Evolutionary conservation across 768 basidiomycete genomes (phyloP).

Genomic region (Leucogyrophana mollusca): DNA sequence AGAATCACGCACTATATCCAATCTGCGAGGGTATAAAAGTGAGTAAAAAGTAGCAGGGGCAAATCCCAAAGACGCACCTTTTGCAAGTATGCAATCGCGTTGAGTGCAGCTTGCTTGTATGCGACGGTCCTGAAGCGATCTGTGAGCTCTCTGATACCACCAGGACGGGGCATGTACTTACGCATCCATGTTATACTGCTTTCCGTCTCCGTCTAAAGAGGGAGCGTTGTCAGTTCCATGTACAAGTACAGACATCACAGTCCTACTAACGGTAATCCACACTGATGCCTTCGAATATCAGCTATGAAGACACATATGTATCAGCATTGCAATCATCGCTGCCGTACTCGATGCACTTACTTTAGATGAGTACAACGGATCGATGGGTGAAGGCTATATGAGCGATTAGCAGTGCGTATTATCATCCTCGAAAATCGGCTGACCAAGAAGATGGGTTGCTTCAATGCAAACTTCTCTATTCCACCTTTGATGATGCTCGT

Average conservation of each 20-base stretch:
- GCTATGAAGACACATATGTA: too few relatives aligned
- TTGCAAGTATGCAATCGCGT: constrained; percentile 70
- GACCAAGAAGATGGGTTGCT: constrained; percentile 75
- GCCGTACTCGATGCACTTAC: constrained; percentile 22
- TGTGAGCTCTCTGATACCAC: not conserved
- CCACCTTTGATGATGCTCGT: constrained; percentile 75
- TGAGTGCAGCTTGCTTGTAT: constrained; percentile 78
- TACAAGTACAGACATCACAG: not conserved
- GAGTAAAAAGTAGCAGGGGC: not conserved
- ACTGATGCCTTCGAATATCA: constrained; percentile 75
- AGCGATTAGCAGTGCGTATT: not conserved
- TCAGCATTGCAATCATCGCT: not conserved
- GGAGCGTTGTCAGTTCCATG: not conserved
- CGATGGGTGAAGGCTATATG: constrained; percentile 65
- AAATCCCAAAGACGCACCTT: constrained; percentile 40
- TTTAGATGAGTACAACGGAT: constrained; percentile 74
- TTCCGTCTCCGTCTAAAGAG: constrained; percentile 62
- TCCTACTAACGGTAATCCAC: constrained; percentile 60
- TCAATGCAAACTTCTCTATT: constrained; percentile 69
- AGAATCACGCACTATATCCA: constrained; percentile 59
- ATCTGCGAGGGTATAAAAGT: constrained; percentile 37
- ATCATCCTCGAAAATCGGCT: constrained; percentile 6
- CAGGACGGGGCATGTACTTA: constrained; percentile 31
- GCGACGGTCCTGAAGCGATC: constrained; percentile 56
- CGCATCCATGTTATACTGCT: constrained; percentile 79